These are phyloP conservation scores for Xanthoconium separans DNA, from an alignment of 1,284 basidiomycete genomes.

Conservation along the genomic window DNA sequence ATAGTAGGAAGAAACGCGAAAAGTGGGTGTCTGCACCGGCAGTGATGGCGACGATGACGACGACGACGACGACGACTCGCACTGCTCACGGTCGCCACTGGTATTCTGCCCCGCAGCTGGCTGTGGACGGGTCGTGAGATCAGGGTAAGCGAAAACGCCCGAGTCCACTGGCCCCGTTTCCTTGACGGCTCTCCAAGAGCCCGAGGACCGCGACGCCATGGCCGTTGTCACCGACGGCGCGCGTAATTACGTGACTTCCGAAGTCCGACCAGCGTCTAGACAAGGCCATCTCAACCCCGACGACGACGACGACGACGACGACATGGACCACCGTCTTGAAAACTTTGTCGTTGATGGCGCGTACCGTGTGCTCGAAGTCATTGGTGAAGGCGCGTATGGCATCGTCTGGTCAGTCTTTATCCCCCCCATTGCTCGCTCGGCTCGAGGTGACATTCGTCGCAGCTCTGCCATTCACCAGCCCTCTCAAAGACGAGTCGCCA, in stretches of 20 bases:
- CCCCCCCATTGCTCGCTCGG: not conserved
- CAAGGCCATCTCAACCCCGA: not conserved
- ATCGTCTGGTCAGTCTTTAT: constrained; percentile 62
- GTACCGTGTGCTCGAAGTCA: constrained; percentile 87
- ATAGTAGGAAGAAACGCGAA: not conserved
- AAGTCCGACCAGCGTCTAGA: constrained; percentile 22
- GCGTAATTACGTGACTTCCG: constrained; percentile 15
- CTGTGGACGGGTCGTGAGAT: not conserved
- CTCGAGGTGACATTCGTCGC: not conserved
- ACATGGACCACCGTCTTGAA: constrained; percentile 26
- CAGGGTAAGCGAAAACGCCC: not conserved
- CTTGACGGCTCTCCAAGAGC: not conserved
- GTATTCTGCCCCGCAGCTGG: not conserved
- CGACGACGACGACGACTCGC: not conserved
- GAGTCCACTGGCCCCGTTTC: not conserved
- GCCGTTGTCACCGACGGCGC: not conserved
- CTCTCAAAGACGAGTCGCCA: constrained; percentile 67
- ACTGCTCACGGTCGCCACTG: not conserved
- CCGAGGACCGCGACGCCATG: not conserved
- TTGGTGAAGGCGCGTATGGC: constrained; percentile 86
- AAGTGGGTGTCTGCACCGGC: not conserved
- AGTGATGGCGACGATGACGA: not conserved
- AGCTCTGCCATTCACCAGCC: constrained; percentile 70
- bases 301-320: constrained; percentile 11
- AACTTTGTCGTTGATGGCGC: constrained; percentile 44